These are phyloP conservation scores for Globisporangium emineosum DNA, from an alignment of 352 stramenopile species.

Conservation along the genomic window DNA sequence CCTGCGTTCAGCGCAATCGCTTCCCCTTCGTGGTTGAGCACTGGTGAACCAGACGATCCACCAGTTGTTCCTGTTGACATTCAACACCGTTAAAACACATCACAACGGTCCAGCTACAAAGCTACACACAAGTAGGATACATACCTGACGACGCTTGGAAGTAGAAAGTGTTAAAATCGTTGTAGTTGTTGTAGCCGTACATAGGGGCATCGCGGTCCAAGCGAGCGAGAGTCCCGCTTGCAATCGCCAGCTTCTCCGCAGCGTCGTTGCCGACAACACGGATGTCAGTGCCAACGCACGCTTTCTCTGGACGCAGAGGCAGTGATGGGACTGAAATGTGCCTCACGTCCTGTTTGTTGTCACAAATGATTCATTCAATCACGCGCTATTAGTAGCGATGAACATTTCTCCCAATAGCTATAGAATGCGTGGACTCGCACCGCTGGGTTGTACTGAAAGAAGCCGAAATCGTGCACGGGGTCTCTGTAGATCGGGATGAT, in stretches of 20 bases:
- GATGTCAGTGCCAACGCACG: constrained; percentile 90
- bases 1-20: constrained; percentile 91
- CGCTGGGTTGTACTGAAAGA: constrained; percentile 87
- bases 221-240: constrained; percentile 88
- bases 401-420: too few species aligned
- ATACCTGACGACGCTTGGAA: constrained; percentile 82
- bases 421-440: constrained; percentile 23
- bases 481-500: constrained; percentile 91
- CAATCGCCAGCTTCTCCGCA: constrained; percentile 91
- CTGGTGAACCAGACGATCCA: constrained; percentile 86
- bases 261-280: constrained; percentile 92
- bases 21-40: constrained; percentile 85
- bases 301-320: constrained; percentile 75
- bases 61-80: constrained; percentile 50
- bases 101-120: constrained; percentile 8
- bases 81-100: background rate
- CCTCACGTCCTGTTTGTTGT: constrained; percentile 63
- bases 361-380: background rate
- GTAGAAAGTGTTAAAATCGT: constrained; percentile 95
- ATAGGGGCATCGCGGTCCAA: constrained; percentile 88
- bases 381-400: background rate
- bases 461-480: constrained; percentile 93
- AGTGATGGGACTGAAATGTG: constrained; percentile 81
- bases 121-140: background rate
- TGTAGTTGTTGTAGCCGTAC: constrained; percentile 91